Conservation (phyloP, 2,329 filamentous ascomycete genomes). For the Coniochaeta prunicola region DNA sequence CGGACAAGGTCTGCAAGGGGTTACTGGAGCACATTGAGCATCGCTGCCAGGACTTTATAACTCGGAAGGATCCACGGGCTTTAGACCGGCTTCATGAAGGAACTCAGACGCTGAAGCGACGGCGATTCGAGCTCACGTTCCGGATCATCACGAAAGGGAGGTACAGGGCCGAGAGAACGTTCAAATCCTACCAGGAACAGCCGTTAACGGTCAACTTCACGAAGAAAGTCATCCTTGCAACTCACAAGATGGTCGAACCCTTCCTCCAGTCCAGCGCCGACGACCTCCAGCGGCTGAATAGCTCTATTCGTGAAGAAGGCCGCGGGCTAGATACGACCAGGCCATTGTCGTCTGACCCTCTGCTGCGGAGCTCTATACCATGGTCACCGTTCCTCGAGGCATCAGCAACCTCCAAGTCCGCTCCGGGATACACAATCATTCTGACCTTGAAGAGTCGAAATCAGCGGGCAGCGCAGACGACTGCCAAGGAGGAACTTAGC, state of each 20-base stretch:
- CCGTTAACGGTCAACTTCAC: constrained; percentile 34
- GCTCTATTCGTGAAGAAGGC: background rate
- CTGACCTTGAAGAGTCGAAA: constrained; percentile 37
- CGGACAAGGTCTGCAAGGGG: constrained; percentile 39
- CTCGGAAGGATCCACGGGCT: constrained; percentile 41
- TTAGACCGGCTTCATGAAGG: constrained; percentile 25
- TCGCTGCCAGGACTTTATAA: constrained; percentile 45
- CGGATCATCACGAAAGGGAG: constrained; percentile 33
- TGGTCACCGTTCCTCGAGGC: constrained; percentile 38
- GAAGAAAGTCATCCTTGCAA: constrained; percentile 39
- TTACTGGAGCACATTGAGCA: constrained; percentile 44
- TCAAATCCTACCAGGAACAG: constrained; percentile 43
- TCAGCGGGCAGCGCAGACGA: constrained; percentile 13
- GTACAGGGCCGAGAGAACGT: constrained; percentile 35
- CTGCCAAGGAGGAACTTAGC: constrained; percentile 19
- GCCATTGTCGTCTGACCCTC: background rate
- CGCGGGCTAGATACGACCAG: background rate
- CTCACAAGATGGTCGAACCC: constrained; percentile 41
- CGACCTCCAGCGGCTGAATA: constrained; percentile 25
- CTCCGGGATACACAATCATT: constrained; percentile 42
- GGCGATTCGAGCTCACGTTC: constrained; percentile 42
- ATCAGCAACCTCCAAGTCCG: constrained; percentile 35
- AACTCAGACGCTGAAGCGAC: constrained; percentile 27
- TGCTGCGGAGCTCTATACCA: constrained; percentile 13
- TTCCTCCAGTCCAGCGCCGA: constrained; percentile 43